Conservation (phyloP, 2,329 filamentous ascomycete genomes). For the Stagonosporopsis chrysanthemi region DNA sequence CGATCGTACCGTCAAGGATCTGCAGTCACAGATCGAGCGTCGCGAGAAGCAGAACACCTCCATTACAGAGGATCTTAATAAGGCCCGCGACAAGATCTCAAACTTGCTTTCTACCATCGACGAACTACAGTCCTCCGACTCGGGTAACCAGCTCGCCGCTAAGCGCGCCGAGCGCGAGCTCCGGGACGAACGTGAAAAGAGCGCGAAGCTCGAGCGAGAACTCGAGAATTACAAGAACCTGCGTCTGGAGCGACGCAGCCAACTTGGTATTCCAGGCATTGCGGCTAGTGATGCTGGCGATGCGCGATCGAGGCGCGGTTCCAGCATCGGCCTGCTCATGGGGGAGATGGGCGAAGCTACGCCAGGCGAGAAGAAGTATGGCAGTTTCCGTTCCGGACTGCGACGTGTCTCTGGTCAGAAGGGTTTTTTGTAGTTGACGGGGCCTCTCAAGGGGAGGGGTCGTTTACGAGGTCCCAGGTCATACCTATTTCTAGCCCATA, state of each 20-base stretch:
- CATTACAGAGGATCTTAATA: conserved; percentile 81
- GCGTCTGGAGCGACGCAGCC: conserved; percentile 64
- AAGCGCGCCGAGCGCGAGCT: conserved; percentile 90
- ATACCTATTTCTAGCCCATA: conserved; percentile 31
- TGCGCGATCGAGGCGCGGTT: conserved; percentile 53
- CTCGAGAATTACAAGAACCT: conserved; percentile 81
- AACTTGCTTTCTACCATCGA: conserved; percentile 91
- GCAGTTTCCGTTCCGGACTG: conserved; percentile 42
- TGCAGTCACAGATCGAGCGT: conserved; percentile 90
- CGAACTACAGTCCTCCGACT: conserved; percentile 89
- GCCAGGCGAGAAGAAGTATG: conserved; percentile 44
- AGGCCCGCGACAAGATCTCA: conserved; percentile 88
- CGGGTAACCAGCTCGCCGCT: conserved; percentile 77
- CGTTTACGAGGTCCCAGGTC: conserved; percentile 41
- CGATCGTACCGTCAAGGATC: conserved; percentile 91
- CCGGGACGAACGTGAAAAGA: conserved; percentile 85
- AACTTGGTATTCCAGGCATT: conserved; percentile 43
- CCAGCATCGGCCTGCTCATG: conserved; percentile 51
- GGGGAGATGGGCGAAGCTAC: conserved; percentile 44
- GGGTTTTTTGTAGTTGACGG: conserved; percentile 59
- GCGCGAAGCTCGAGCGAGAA: conserved; percentile 82
- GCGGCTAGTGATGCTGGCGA: conserved; percentile 54
- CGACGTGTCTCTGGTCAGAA: conserved; percentile 56
- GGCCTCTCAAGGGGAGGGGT: conserved; percentile 40
- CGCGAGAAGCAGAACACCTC: conserved; percentile 87